Base-by-base conservation (phyloP, 2,329 filamentous ascomycete genomes). In the Clonostachys rosea region DNA sequence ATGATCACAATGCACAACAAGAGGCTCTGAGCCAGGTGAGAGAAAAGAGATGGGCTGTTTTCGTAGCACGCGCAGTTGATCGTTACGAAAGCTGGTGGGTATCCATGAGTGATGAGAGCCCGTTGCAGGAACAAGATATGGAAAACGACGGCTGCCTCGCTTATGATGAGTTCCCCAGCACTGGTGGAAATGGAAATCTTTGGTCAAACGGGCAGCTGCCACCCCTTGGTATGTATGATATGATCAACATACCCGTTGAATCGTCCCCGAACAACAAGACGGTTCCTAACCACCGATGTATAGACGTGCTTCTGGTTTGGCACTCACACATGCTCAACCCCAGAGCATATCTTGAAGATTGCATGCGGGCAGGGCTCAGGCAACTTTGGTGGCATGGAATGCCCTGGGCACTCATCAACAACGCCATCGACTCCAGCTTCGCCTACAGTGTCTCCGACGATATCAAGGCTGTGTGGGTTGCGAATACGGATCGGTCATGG, bases 291-390 rank as follows among this genome's bases (percentile, higher is more conserved):
- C 9, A 18, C 11, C 36, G 36, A n/a, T 39, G 14, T n/a, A 81
- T 85, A 74, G 87, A 91, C 64, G 79, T 91, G 1, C 64, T 91
- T 17, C 87, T 91, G 84, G 83, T 91, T 0, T 88, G 85, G 83
- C 88, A 92, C 62, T 71, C 86, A 0, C 87, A 89, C 57, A 85
- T 89, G 79, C 77, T 92, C 4, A 91, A 91, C 54, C 88, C 88
- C 0, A 73, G 84, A 39, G 71, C 70, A 16, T 91, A 84, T 58
- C 75, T 90, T 5, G 86, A 91, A 56, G 88, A 92, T 59, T 83
- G 82, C 56, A 68, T 90, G 47, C 75, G 86, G 8, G 65, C 71
- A 30, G 80, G 79, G 0, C 54, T 73, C 3, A 69, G 72, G 47
- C 68, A 76, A 33, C 61, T 79, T 3, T 91, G 86, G 84, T 66